A percentile compares a stretch with the other conserved stretches of the same genome.
phyloP scores from a whole-genome alignment of 495 filamentous ascomycete genomes.

The Articulospora tetracladia region DNA sequence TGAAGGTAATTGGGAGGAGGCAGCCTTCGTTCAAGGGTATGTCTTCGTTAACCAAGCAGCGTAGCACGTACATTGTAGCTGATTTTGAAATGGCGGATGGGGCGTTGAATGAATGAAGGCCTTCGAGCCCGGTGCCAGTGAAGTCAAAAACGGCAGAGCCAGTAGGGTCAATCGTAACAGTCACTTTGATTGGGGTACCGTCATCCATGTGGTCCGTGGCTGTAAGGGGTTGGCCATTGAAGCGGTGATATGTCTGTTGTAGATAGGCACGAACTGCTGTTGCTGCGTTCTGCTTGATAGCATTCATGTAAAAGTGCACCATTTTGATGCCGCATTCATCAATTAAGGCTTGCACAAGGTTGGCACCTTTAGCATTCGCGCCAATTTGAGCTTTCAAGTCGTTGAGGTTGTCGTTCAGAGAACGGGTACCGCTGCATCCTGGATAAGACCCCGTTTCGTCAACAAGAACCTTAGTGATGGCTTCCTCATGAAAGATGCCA shows the following conservation, averaged over 20 bases:
- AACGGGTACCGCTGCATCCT: slow-evolving; percentile 28
- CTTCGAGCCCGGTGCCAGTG: slow-evolving; percentile 30
- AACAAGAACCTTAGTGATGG: slow-evolving; percentile 27
- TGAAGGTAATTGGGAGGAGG: slow-evolving; percentile 23
- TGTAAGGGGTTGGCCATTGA: slow-evolving; percentile 13
- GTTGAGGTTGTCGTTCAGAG: slow-evolving; percentile 30
- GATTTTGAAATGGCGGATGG: slow-evolving; percentile 25
- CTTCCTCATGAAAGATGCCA: slow-evolving; percentile 30
- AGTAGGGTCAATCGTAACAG: slow-evolving; percentile 27
- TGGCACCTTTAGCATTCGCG: slow-evolving; percentile 30
- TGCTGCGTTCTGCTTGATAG: slow-evolving; percentile 30
- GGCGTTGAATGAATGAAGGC: slow-evolving; percentile 14
- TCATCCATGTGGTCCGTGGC: slow-evolving; percentile 32
- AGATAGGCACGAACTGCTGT: slow-evolving; percentile 26
- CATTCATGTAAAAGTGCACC: slow-evolving; percentile 29
- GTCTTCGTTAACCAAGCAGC: slow-evolving; percentile 23
- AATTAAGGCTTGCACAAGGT: slow-evolving; percentile 26
- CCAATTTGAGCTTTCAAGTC: slow-evolving; percentile 33
- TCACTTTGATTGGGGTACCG: slow-evolving; percentile 29
- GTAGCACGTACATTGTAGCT: slow-evolving; percentile 27
- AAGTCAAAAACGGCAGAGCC: slow-evolving; percentile 32
- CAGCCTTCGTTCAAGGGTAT: slow-evolving; percentile 31
- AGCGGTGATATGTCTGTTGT: slow-evolving; percentile 10
- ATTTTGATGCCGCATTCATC: slow-evolving; percentile 23
- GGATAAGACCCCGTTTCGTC: slow-evolving; percentile 31